Conservation (phyloP, 148 eudicot species). For the Rhododendron williamsianum region DNA sequence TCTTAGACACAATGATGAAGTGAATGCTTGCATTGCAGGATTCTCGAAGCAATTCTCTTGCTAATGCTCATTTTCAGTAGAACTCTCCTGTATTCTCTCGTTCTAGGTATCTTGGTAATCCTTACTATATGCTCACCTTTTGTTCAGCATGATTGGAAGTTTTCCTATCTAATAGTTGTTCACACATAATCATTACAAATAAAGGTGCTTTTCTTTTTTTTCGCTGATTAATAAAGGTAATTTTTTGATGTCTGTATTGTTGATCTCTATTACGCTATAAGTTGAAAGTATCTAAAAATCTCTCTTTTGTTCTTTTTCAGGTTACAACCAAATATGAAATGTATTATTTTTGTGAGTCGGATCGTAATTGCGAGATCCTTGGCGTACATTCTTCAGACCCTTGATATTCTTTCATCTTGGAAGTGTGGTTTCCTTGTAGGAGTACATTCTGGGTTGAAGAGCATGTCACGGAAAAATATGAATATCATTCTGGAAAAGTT, state of each 20-base stretch:
- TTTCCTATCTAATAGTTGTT: background rate
- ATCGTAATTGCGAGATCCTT: constrained; percentile 81
- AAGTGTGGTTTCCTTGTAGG: constrained; percentile 71
- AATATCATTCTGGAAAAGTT: constrained; percentile 63
- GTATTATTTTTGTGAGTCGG: constrained; percentile 89
- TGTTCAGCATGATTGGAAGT: background rate
- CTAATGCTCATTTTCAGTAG: background rate
- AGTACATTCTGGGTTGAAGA: constrained; percentile 68
- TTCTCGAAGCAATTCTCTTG: background rate
- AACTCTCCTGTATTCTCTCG: background rate
- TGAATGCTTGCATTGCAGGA: background rate
- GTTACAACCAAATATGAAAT: constrained; percentile 79
- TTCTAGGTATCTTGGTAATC: background rate
- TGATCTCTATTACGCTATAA: background rate
- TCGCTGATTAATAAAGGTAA: background rate
- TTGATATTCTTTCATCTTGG: constrained; percentile 68
- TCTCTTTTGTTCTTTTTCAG: constrained; percentile 32
- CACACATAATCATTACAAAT: background rate
- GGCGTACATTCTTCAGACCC: constrained; percentile 49
- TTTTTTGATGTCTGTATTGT: background rate
- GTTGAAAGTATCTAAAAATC: constrained; percentile 3
- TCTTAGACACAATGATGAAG: background rate
- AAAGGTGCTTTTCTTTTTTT: background rate
- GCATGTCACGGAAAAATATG: constrained; percentile 66
- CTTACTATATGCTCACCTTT: background rate